Evolutionary conservation across 2,329 filamentous ascomycete species (phyloP).

Genomic region (Hymenoscyphus albidus): DNA sequence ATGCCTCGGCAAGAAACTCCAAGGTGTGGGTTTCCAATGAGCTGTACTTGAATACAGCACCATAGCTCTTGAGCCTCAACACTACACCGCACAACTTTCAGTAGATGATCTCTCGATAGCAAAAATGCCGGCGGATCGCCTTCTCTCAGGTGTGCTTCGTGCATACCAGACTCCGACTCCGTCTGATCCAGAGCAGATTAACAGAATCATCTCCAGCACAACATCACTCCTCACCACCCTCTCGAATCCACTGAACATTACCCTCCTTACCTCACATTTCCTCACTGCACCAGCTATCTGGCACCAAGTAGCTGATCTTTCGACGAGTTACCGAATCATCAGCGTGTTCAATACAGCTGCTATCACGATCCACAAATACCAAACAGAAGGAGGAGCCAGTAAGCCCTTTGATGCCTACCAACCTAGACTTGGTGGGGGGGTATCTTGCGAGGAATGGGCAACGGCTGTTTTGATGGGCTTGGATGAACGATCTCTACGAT

Average conservation of each 20-base stretch:
- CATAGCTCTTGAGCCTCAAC: neutral
- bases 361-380: conserved; percentile 35
- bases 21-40: neutral
- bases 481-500: conserved; percentile 58
- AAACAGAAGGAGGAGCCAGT: conserved; percentile 24
- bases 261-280: conserved; percentile 53
- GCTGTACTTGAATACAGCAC: no score
- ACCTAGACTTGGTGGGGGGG: conserved; percentile 45
- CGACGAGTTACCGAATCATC: conserved; percentile 49
- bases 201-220: conserved; percentile 45
- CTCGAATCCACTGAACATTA: conserved; percentile 56
- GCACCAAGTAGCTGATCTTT: conserved; percentile 47
- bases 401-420: conserved; percentile 35
- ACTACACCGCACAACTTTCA: conserved; percentile 7
- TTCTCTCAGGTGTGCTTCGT: conserved; percentile 33
- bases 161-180: conserved; percentile 30
- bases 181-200: conserved; percentile 27
- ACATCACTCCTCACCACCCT: conserved; percentile 53
- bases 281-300: conserved; percentile 58
- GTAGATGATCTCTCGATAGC: conserved; percentile 13
- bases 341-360: conserved; percentile 54
- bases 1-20: conserved; percentile 15
- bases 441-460: conserved; percentile 41
- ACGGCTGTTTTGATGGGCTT: conserved; percentile 38
- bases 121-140: conserved; percentile 33